phyloP scores from a whole-genome alignment of 164 flowering plant species.

The Chimonanthus salicifolius region DNA sequence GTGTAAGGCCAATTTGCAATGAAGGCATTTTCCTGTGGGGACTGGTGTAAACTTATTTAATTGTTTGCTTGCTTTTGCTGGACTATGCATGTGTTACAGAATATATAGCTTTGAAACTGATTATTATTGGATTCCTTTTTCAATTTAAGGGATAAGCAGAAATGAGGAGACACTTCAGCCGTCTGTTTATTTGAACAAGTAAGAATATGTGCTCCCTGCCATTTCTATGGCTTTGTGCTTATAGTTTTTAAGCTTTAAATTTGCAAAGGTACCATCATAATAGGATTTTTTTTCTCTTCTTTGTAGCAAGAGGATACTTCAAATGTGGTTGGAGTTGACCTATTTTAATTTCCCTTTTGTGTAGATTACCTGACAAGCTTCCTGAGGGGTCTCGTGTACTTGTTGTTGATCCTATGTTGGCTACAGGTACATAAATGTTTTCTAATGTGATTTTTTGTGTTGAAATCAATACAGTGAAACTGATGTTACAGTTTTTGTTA shows the following conservation, averaged over 20 bases:
- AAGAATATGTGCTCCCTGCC: slow-evolving; percentile 24
- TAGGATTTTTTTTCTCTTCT: neutral
- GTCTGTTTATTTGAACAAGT: slow-evolving; percentile 82
- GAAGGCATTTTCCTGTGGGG: too few species aligned
- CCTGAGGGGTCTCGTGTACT: slow-evolving; percentile 79
- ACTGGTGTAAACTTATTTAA: too few species aligned
- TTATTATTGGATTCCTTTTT: slow-evolving; percentile 7
- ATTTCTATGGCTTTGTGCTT: neutral
- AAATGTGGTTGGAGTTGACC: neutral
- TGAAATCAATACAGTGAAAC: neutral
- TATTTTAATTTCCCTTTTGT: slow-evolving; percentile 1
- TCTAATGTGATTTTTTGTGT: neutral
- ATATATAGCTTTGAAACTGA: neutral
- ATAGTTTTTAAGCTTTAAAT: neutral
- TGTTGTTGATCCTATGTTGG: slow-evolving; percentile 96
- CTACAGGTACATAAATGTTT: slow-evolving; percentile 60
- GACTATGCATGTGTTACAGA: neutral
- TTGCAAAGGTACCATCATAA: too few species aligned
- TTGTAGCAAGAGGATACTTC: neutral
- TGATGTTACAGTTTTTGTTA: too few species aligned
- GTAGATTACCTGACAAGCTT: slow-evolving; percentile 77
- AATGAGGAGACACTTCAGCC: slow-evolving; percentile 91
- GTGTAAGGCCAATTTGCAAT: too few species aligned
- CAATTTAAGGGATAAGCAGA: slow-evolving; percentile 59
- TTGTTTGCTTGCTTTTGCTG: neutral